Base-by-base conservation (phyloP, 106 monocot genomes). In the Posidonia australis region DNA sequence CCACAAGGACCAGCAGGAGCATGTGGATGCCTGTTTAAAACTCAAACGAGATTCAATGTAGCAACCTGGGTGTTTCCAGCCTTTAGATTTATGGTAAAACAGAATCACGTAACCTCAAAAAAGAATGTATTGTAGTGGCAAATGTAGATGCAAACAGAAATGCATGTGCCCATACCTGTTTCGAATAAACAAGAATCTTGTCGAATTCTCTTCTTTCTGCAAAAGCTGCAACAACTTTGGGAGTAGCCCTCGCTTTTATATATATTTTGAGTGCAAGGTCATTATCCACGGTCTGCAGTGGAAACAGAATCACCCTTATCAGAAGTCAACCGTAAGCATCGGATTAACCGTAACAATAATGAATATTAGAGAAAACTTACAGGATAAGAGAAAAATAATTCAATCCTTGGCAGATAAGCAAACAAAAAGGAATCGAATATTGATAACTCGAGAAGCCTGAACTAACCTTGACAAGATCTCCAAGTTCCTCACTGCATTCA, bases 181-280 rank as follows among this genome's bases (percentile, higher is more conserved):
- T 96, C 28, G 90, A 96, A 67, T 96, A 96, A 23, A 96, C 87
- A 26, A 96, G 86, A 51, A 96, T 96, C 77, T 96, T 96, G 71
- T 96, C 90, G 77, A 96, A 96, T 64, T 96, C 94, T 62, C 94
- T 82, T 72, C 94, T 72, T 75, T 96, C 94, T 70, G 90, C 90
- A 80, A 96, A 96, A 67, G 94, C 90, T 67, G 94, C 94, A 67
- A 96, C 94, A 74, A 96, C 94, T 74, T 96, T 96, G 25, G 94
- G 94, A 43, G 90, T 96, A 67, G 80, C 86, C 74, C 94, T 90
- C 18, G 94, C 94, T 87, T 96, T 96, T 72, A 96, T 90, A 61
- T 84, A 96, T 55, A 96, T 96, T 63, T 90, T 94, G 20, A 94
- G 86, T 45, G 93, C 93, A 46, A 94, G 81, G 70, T 94, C 89